These are phyloP conservation scores for Mycena alexandri DNA, from an alignment of 768 basidiomycete genomes.

Conservation along the genomic window DNA sequence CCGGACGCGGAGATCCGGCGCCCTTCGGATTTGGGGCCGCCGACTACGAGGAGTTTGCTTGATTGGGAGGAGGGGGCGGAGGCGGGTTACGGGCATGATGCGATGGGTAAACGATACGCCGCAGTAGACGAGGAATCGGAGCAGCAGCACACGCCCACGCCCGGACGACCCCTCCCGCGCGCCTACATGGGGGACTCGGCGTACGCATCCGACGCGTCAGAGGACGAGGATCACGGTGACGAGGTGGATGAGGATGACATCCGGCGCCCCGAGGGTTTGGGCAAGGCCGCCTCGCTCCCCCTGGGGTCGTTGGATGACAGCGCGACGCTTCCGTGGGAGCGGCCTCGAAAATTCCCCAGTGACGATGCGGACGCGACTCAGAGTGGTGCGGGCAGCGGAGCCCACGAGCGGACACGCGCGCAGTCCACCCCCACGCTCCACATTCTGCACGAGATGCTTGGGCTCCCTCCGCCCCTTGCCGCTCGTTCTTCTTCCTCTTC, in stretches of 20 bases:
- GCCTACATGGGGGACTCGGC: not conserved
- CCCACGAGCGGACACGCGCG: not conserved
- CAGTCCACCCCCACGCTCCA: not conserved
- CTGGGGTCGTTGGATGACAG: not conserved
- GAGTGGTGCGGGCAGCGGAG: not conserved
- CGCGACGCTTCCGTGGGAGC: no score
- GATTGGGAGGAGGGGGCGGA: not conserved
- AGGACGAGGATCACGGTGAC: not conserved
- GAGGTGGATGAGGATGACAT: conserved; percentile 35
- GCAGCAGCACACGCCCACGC: not conserved
- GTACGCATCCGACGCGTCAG: not conserved
- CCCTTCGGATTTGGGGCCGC: conserved; percentile 22
- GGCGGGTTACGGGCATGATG: no score
- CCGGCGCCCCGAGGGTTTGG: conserved; percentile 14
- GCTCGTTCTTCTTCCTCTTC: not conserved
- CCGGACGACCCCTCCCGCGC: not conserved
- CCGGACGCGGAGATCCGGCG: conserved; percentile 27
- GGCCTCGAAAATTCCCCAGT: no score
- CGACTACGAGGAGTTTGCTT: not conserved
- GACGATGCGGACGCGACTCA: no score
- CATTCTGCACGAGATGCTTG: conserved; percentile 11
- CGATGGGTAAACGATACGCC: not conserved
- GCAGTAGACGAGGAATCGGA: not conserved
- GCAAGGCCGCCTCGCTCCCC: not conserved
- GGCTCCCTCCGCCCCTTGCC: conserved; percentile 3